Evolutionary conservation across 2,329 filamentous ascomycete genomes (phyloP).

Genomic region (Fusarium aywerte): DNA sequence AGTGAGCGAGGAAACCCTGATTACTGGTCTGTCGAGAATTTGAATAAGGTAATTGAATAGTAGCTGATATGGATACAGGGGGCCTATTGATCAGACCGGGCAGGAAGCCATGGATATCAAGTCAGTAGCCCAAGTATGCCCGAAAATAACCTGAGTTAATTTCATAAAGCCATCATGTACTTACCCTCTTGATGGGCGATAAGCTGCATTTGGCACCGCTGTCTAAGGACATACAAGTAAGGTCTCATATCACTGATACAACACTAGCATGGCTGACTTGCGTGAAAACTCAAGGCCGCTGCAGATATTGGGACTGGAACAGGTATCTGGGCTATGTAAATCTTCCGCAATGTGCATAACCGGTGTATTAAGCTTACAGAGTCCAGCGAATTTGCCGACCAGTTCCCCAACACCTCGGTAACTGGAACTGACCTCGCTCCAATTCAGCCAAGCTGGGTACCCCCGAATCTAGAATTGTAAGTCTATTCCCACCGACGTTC

Average conservation of each 20-base stretch:
- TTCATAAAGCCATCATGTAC: background rate
- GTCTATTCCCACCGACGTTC: accelerated
- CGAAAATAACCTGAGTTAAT: accelerated
- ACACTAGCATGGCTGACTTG: accelerated
- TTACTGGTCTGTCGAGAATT: background rate
- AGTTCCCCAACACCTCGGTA: background rate
- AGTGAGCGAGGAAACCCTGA: conserved; percentile 19
- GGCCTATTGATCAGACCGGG: background rate
- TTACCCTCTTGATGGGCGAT: background rate
- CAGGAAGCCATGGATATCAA: conserved; percentile 17
- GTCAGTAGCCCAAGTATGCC: background rate
- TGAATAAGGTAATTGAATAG: accelerated
- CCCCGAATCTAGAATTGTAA: conserved; percentile 2
- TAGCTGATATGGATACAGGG: background rate
- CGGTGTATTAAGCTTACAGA: accelerated
- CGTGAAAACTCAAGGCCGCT: background rate
- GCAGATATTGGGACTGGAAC: conserved; percentile 12
- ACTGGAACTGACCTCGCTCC: conserved; percentile 5
- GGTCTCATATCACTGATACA: accelerated
- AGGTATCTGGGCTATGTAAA: conserved; percentile 23
- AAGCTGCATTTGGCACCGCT: background rate
- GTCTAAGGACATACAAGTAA: background rate
- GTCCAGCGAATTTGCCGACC: background rate
- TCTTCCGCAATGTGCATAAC: accelerated
- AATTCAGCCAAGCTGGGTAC: conserved; percentile 12